These are phyloP conservation scores for Phycomyces nitens DNA, from an alignment of 192 early-diverging fungal genomes.

Conservation along the genomic window DNA sequence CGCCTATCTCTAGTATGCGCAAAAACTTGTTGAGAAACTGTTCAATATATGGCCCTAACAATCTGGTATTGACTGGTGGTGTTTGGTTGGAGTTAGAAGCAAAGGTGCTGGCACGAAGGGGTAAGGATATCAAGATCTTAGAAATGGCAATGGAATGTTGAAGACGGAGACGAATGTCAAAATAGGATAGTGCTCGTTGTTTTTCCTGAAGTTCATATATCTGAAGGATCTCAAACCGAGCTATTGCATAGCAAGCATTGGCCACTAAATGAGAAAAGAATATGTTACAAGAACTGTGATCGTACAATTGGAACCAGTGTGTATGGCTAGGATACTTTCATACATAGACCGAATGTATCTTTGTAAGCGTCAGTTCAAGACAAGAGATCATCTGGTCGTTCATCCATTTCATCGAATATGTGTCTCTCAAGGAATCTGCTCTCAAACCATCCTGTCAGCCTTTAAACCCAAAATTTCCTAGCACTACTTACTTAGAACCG, in stretches of 20 bases:
- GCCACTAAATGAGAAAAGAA: conserved; percentile 25
- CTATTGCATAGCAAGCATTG: conserved; percentile 43
- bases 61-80: neutral
- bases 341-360: conserved; percentile 10
- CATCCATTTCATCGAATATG: neutral
- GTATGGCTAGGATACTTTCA: conserved; percentile 25
- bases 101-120: conserved; percentile 39
- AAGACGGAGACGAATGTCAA: conserved; percentile 44
- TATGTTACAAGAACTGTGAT: neutral
- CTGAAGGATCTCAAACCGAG: conserved; percentile 45
- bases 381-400: neutral
- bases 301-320: neutral
- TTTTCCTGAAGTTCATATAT: conserved; percentile 46
- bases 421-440: neutral
- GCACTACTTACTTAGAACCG: conserved; percentile 2
- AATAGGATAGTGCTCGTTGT: conserved; percentile 41
- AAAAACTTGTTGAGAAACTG: neutral
- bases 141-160: conserved; percentile 40
- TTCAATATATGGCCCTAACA: conserved; percentile 6
- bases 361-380: conserved; percentile 6
- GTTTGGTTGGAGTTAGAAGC: neutral
- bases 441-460: neutral
- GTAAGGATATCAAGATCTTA: conserved; percentile 39
- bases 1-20: neutral
- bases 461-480: too few species aligned